Evolutionary conservation across 2,329 filamentous ascomycete species (phyloP).

Genomic region (Coniochaeta sp.): DNA sequence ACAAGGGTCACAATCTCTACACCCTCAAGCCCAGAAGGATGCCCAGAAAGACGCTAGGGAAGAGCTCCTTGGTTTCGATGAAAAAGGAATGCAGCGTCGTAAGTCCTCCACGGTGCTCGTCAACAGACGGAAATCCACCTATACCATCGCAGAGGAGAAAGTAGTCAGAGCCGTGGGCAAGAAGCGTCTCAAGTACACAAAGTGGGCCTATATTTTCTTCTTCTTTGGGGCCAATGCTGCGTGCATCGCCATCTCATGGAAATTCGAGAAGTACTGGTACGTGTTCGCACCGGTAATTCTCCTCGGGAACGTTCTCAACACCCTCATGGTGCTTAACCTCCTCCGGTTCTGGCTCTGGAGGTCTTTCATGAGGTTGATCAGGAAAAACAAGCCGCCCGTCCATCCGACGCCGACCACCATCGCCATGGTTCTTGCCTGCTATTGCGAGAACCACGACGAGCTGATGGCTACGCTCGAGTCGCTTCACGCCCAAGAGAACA

Average conservation of each 20-base stretch:
- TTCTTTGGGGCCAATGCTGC: background rate
- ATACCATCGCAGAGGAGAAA: background rate
- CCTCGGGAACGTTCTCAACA: background rate
- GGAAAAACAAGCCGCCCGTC: background rate
- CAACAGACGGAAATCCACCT: background rate
- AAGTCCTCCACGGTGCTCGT: no score
- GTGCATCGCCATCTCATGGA: background rate
- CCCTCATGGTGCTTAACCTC: constrained; percentile 2
- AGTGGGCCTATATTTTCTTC: background rate
- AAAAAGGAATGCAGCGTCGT: background rate
- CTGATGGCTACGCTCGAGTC: background rate
- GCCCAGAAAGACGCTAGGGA: background rate
- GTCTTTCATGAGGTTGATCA: background rate
- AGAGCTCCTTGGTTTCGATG: background rate
- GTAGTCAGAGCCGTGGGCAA: background rate
- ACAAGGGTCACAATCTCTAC: background rate
- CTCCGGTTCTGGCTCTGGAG: background rate
- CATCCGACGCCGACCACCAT: background rate
- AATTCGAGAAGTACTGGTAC: constrained; percentile 1
- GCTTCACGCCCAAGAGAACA: background rate
- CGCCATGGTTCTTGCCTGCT: background rate
- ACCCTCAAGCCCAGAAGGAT: background rate
- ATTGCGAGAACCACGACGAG: background rate
- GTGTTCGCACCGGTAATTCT: constrained; percentile 1
- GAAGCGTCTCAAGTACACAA: background rate